A percentile compares a stretch with the other conserved stretches of the same genome.
Evolutionary conservation across 2,329 filamentous ascomycete genomes (phyloP).

Genomic region (Neopestalotiopsis clavispora): DNA sequence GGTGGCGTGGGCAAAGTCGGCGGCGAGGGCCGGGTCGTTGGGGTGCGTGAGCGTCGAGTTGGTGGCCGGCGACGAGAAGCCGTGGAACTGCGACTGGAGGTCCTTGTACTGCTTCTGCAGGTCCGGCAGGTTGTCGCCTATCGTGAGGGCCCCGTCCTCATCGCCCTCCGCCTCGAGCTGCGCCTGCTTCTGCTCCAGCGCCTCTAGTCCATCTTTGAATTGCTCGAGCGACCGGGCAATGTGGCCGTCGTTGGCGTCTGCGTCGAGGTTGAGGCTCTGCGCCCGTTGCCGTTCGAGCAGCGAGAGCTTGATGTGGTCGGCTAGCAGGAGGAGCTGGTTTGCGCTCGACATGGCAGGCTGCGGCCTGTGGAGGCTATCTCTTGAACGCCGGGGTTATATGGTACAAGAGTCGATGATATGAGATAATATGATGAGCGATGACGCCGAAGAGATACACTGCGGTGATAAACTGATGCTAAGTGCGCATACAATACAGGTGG

Average conservation of each 20-base stretch:
- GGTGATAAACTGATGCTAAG: background rate
- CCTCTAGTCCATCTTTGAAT: conserved; percentile 78
- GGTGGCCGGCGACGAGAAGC: conserved; percentile 58
- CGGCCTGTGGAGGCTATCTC: background rate
- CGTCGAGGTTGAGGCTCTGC: conserved; percentile 77
- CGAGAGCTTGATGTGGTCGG: conserved; percentile 96
- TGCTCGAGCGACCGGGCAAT: conserved; percentile 89
- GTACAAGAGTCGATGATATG: background rate
- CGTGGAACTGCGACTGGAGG: conserved; percentile 80
- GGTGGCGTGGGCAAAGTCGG: conserved; percentile 69
- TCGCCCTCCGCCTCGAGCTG: conserved; percentile 69
- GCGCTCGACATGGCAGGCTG: conserved; percentile 56
- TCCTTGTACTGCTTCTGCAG: conserved; percentile 78
- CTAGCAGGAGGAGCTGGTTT: conserved; percentile 86
- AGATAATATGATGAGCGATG: background rate
- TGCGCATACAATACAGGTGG: background rate
- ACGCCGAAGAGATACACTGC: background rate
- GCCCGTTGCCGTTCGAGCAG: conserved; percentile 90
- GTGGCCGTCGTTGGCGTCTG: conserved; percentile 83
- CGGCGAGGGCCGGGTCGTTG: conserved; percentile 66
- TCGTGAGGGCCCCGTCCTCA: conserved; percentile 53
- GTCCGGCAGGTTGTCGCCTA: conserved; percentile 68
- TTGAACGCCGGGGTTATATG: background rate
- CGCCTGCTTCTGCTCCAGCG: conserved; percentile 67
- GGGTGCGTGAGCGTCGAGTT: conserved; percentile 60